Conservation (phyloP, 495 filamentous ascomycete species). For the Penicillium steckii region DNA sequence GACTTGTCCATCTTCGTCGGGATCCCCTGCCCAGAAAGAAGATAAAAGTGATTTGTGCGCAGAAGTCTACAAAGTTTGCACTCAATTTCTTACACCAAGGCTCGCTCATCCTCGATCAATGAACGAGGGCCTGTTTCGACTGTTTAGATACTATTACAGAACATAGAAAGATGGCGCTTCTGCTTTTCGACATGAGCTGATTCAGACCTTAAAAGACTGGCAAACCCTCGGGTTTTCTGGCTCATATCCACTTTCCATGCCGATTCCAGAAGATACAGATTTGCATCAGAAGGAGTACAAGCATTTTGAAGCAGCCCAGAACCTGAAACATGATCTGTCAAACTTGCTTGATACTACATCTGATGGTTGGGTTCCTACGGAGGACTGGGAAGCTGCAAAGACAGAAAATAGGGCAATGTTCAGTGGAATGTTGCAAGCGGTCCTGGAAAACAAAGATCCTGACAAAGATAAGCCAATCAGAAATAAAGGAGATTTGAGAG, state of each 20-base stretch:
- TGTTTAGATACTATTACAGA: conserved; percentile 41
- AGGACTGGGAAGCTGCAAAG: conserved; percentile 35
- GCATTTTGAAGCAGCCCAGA: conserved; percentile 33
- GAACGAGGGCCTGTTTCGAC: conserved; percentile 39
- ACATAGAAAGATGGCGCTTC: conserved; percentile 45
- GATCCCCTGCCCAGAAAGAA: background rate
- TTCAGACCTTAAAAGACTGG: conserved; percentile 35
- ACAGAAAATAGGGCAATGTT: conserved; percentile 33
- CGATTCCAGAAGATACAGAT: conserved; percentile 28
- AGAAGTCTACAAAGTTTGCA: conserved; percentile 33
- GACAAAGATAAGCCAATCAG: conserved; percentile 33
- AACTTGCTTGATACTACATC: conserved; percentile 29
- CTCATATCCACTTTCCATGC: conserved; percentile 34
- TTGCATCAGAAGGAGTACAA: conserved; percentile 36
- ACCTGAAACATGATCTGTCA: conserved; percentile 31
- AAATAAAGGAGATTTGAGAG: conserved; percentile 29
- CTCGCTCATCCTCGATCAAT: conserved; percentile 33
- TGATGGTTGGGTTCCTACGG: conserved; percentile 41
- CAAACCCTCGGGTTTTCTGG: conserved; percentile 37
- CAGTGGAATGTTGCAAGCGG: conserved; percentile 30
- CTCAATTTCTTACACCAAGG: conserved; percentile 31
- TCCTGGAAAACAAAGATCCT: conserved; percentile 24
- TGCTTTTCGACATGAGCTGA: conserved; percentile 40
- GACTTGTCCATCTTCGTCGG: conserved; percentile 55
- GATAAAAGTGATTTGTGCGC: conserved; percentile 20